phyloP scores from a whole-genome alignment of 306 rosid genomes.

The Prunus davidiana region DNA sequence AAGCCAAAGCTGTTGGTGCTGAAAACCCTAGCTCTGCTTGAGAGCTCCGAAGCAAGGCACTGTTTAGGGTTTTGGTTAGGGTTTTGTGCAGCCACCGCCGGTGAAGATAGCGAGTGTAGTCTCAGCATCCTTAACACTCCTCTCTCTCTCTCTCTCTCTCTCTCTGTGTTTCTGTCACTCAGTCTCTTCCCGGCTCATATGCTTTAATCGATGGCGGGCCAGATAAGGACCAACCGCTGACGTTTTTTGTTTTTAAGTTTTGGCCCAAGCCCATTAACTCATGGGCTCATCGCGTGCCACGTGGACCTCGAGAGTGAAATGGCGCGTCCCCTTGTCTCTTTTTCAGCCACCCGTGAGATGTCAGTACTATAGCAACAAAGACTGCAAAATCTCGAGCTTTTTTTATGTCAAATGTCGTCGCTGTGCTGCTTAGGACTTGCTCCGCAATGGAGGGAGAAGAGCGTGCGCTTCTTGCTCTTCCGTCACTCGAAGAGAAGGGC shows the following conservation, averaged over 20 bases:
- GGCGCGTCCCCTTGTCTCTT: not conserved
- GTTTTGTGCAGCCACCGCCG: constrained; percentile 31
- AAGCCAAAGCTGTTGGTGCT: constrained; percentile 29
- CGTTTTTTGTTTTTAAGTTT: not conserved
- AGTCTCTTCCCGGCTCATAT: constrained; percentile 17
- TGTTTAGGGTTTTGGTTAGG: constrained; percentile 26
- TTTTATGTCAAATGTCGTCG: constrained; percentile 31
- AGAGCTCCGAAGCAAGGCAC: constrained; percentile 13
- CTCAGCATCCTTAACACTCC: constrained; percentile 33
- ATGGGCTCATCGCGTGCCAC: not conserved
- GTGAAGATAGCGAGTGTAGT: constrained; percentile 38
- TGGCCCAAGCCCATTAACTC: not conserved
- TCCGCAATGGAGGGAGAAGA: constrained; percentile 32
- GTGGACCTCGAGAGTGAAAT: not conserved
- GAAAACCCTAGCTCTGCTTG: constrained; percentile 19
- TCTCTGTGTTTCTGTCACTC: not conserved
- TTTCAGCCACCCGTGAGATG: constrained; percentile 12
- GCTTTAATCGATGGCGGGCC: not conserved
- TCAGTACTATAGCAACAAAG: not conserved
- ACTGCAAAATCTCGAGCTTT: not conserved
- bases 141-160: not conserved
- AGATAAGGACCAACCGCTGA: not conserved
- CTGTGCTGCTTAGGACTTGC: constrained; percentile 31
- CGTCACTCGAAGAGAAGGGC: constrained; percentile 30
- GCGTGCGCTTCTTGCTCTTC: constrained; percentile 28